Evolutionary conservation across 1,139 yeast species (phyloP).

Genomic region (Tardiomyces depauwii): DNA sequence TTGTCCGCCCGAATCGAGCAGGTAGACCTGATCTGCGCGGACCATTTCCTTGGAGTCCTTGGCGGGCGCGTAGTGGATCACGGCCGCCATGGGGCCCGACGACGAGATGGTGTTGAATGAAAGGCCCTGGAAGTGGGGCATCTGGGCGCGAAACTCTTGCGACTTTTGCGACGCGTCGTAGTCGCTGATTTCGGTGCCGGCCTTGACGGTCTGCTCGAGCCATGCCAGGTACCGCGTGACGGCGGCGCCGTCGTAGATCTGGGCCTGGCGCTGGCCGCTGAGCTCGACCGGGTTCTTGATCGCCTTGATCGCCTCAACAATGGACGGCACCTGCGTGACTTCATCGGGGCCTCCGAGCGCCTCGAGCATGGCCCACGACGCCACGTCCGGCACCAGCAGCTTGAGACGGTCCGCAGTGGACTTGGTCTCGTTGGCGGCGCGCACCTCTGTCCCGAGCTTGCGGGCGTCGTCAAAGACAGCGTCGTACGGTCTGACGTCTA

Average conservation of each 20-base stretch:
- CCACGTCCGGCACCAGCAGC: conserved; percentile 50
- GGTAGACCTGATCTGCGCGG: conserved; percentile 65
- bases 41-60: conserved; percentile 50
- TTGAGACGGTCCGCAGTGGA: conserved; percentile 5
- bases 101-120: conserved; percentile 92
- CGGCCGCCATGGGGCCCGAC: conserved; percentile 86
- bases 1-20: conserved; percentile 92
- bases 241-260: conserved; percentile 81
- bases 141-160: conserved; percentile 44
- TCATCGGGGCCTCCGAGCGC: conserved; percentile 34
- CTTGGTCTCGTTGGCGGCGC: conserved; percentile 7
- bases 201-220: conserved; percentile 58
- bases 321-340: conserved; percentile 38
- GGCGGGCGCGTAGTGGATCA: conserved; percentile 84
- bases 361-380: conserved; percentile 76
- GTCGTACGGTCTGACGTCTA: conserved; percentile 25
- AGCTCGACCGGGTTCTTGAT: conserved; percentile 67
- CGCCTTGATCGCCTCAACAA: conserved; percentile 63
- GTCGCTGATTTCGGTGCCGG: conserved; percentile 61
- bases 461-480: conserved; percentile 23
- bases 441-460: conserved; percentile 28
- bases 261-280: conserved; percentile 66
- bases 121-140: conserved; percentile 57
- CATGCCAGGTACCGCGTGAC: conserved; percentile 71
- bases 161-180: conserved; percentile 63